These are phyloP conservation scores for Xerocomellus chrysenteron DNA, from an alignment of 768 basidiomycete genomes.

Conservation along the genomic window DNA sequence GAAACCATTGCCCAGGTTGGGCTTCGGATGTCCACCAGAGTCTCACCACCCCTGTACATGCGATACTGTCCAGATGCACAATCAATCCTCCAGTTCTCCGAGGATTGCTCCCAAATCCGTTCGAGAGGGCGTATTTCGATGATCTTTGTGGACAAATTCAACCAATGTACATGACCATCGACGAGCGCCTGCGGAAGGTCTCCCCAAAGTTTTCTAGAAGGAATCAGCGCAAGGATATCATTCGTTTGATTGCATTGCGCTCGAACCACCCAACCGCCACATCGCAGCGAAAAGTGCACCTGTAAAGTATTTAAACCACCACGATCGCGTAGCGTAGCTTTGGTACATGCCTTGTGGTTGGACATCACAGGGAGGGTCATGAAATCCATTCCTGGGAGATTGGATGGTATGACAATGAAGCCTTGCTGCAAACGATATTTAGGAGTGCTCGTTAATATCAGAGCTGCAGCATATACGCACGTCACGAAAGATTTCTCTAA, in stretches of 20 bases:
- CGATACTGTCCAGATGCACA: not conserved
- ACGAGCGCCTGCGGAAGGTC: not conserved
- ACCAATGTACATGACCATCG: conserved; percentile 24
- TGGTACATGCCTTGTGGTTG: not conserved
- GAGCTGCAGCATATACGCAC: not conserved
- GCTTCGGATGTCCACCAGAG: conserved; percentile 22
- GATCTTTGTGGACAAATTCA: conserved; percentile 10
- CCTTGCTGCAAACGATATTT: not conserved
- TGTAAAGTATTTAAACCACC: not conserved
- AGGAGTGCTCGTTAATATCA: no score
- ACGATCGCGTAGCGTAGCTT: not conserved
- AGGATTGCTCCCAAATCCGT: conserved; percentile 17
- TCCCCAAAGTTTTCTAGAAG: not conserved
- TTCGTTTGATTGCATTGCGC: not conserved
- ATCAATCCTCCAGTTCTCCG: conserved; percentile 21
- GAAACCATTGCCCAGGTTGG: conserved; percentile 20
- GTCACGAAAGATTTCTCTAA: not conserved
- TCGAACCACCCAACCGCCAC: not conserved
- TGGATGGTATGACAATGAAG: not conserved
- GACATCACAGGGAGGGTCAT: not conserved
- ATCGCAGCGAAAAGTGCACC: not conserved
- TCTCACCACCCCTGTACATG: not conserved
- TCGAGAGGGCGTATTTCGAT: conserved; percentile 26
- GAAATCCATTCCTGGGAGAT: not conserved
- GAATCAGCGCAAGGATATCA: not conserved